A percentile compares a stretch with the other conserved stretches of the same genome.
These are phyloP conservation scores for Hanseniaspora valbyensis DNA, from an alignment of 805 yeast genomes.

Conservation along the genomic window DNA sequence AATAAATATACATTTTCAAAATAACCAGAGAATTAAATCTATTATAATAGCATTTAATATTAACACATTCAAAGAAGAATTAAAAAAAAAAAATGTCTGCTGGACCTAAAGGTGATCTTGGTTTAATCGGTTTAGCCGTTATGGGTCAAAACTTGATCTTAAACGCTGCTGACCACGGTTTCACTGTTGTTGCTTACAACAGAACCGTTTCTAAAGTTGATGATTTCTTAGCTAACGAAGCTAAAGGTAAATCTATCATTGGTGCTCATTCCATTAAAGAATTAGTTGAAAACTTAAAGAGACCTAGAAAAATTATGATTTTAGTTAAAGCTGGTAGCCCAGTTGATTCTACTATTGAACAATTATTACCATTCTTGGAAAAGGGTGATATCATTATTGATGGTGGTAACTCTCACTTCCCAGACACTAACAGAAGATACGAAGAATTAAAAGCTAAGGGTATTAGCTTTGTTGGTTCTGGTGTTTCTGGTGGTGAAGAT, in stretches of 20 bases:
- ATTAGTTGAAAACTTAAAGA: slow-evolving; percentile 76
- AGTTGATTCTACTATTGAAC: slow-evolving; percentile 82
- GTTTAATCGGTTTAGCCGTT: slow-evolving; percentile 98
- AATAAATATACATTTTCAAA: background rate
- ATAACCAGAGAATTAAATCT: background rate
- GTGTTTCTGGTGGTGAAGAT: slow-evolving; percentile 99
- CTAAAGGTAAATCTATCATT: slow-evolving; percentile 90
- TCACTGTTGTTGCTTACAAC: slow-evolving; percentile 96
- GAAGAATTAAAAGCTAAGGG: slow-evolving; percentile 81
- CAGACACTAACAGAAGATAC: slow-evolving; percentile 94
- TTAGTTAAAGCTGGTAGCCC: slow-evolving; percentile 95
- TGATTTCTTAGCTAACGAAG: slow-evolving; percentile 84
- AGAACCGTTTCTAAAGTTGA: slow-evolving; percentile 95
- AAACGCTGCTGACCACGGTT: slow-evolving; percentile 97
- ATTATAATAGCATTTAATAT: background rate
- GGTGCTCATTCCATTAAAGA: slow-evolving; percentile 93
- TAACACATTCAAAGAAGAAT: slow-evolving; percentile 4
- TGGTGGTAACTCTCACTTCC: slow-evolving; percentile 99
- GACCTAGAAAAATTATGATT: slow-evolving; percentile 90
- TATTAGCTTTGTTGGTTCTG: slow-evolving; percentile 88
- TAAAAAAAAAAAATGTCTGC: slow-evolving; percentile 16
- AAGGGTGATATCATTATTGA: slow-evolving; percentile 96
- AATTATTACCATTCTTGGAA: slow-evolving; percentile 82
- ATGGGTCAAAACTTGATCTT: slow-evolving; percentile 98
- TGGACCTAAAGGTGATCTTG: slow-evolving; percentile 72